A percentile compares a stretch with the other conserved stretches of the same genome.
Evolutionary conservation across 2,329 filamentous ascomycete genomes (phyloP).

Genomic region (Fusarium multiceps): DNA sequence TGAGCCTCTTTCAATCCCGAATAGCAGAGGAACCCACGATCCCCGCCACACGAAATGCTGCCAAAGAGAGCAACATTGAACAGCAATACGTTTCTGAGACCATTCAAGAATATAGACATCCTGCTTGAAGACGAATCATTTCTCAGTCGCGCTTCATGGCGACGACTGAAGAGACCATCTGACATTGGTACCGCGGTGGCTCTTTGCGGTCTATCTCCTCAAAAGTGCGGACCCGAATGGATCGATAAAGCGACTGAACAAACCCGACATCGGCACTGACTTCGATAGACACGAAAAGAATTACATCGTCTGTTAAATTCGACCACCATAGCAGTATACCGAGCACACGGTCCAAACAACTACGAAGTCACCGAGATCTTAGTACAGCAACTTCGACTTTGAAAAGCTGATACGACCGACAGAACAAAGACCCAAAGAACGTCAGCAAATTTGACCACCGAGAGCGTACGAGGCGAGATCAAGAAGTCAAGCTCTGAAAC

Average conservation of each 20-base stretch:
- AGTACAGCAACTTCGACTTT: slow-evolving; percentile 56
- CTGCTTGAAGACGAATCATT: slow-evolving; percentile 47
- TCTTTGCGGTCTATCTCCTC: neutral
- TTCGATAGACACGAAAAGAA: slow-evolving; percentile 49
- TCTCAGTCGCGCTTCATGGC: slow-evolving; percentile 27
- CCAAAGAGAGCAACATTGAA: slow-evolving; percentile 47
- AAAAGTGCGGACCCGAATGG: slow-evolving; percentile 36
- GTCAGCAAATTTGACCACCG: slow-evolving; percentile 54
- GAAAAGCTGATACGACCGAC: slow-evolving; percentile 56
- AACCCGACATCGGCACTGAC: slow-evolving; percentile 43
- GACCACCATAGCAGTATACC: slow-evolving; percentile 55
- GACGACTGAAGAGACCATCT: slow-evolving; percentile 9
- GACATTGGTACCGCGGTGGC: neutral
- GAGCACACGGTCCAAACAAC: slow-evolving; percentile 53
- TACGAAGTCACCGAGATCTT: slow-evolving; percentile 55
- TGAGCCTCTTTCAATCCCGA: neutral
- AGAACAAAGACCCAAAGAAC: slow-evolving; percentile 56
- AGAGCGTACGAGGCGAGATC: neutral
- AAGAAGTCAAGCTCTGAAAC: neutral
- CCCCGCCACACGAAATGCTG: neutral
- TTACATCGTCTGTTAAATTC: slow-evolving; percentile 53
- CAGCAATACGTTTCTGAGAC: slow-evolving; percentile 37
- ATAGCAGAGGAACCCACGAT: neutral
- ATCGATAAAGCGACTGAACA: slow-evolving; percentile 34
- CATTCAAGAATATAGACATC: slow-evolving; percentile 41